Percentiles rank a stretch among this genome's conserved stretches.
Conservation (phyloP, 1,284 basidiomycete species). For the Neonothopanus nambi region DNA sequence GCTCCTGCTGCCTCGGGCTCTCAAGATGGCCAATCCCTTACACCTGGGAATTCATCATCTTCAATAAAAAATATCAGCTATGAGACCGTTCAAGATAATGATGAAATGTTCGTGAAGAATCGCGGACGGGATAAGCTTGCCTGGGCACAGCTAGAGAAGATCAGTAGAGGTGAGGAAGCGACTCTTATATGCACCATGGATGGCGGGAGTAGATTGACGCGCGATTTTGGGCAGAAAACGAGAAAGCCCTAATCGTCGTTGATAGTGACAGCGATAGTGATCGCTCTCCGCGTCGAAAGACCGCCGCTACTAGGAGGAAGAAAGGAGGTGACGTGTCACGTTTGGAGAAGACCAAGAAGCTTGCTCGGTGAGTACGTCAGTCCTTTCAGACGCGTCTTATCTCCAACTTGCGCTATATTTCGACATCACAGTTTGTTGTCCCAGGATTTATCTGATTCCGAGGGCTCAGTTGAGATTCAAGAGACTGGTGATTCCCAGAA, state of each 20-base stretch:
- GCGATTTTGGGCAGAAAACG: neutral
- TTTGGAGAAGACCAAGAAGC: conserved; percentile 36
- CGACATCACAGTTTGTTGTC: conserved; percentile 35
- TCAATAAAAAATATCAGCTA: conserved; percentile 19
- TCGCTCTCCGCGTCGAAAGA: conserved; percentile 32
- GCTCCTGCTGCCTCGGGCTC: conserved; percentile 13
- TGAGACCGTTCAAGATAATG: conserved; percentile 47
- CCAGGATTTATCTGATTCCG: conserved; percentile 40
- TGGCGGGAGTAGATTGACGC: conserved; percentile 14
- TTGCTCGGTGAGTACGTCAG: conserved; percentile 32
- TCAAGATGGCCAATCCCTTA: conserved; percentile 16
- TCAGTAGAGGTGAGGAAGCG: conserved; percentile 47
- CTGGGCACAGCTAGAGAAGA: conserved; percentile 59
- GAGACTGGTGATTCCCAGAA: conserved; percentile 31
- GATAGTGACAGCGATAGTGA: conserved; percentile 26
- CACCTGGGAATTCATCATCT: conserved; percentile 21
- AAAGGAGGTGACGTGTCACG: conserved; percentile 30
- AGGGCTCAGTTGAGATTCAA: conserved; percentile 34
- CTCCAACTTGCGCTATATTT: neutral
- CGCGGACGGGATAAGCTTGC: conserved; percentile 47
- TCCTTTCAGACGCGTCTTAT: conserved; percentile 1
- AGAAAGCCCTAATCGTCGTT: conserved; percentile 3
- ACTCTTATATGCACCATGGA: conserved; percentile 13
- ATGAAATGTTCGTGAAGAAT: conserved; percentile 68
- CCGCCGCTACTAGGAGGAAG: conserved; percentile 5